These are phyloP conservation scores for Cinnamomum chago DNA, from an alignment of 164 flowering plant species.

Conservation along the genomic window DNA sequence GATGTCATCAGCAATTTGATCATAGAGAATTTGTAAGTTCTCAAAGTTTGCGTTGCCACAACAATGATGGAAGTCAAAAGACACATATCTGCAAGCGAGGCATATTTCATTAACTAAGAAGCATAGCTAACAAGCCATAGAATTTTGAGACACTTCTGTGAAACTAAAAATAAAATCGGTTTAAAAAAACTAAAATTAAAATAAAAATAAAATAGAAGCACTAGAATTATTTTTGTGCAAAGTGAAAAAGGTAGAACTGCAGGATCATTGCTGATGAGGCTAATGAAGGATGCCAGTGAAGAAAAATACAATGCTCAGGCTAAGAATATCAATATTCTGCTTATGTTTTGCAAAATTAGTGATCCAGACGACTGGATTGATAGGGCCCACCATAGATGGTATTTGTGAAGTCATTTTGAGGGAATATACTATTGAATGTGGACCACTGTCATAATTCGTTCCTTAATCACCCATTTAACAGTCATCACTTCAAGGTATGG, in stretches of 20 bases:
- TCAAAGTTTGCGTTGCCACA: conserved; percentile 74
- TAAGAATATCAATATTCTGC: too few species aligned
- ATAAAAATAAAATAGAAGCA: too few species aligned
- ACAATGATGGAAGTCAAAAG: conserved; percentile 84
- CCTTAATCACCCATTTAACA: too few species aligned
- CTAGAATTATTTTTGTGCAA: neutral
- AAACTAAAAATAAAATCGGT: neutral
- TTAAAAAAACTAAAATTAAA: too few species aligned
- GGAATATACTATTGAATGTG: too few species aligned
- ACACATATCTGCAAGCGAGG: conserved; percentile 57
- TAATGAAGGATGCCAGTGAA: neutral
- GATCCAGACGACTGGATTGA: too few species aligned
- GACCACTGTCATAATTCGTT: too few species aligned
- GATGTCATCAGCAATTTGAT: conserved; percentile 63
- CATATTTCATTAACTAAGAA: neutral
- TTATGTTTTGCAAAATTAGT: too few species aligned
- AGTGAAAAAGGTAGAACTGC: neutral
- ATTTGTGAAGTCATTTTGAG: too few species aligned
- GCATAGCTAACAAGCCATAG: neutral
- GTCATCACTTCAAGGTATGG: too few species aligned
- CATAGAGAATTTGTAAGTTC: conserved; percentile 59
- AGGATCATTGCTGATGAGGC: neutral
- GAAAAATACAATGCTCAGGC: neutral
- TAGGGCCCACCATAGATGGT: too few species aligned
- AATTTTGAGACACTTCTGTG: neutral